Evolutionary conservation across 371 early-diverging fungal genomes (phyloP).

Genomic region (Syncephalastrum monosporum): DNA sequence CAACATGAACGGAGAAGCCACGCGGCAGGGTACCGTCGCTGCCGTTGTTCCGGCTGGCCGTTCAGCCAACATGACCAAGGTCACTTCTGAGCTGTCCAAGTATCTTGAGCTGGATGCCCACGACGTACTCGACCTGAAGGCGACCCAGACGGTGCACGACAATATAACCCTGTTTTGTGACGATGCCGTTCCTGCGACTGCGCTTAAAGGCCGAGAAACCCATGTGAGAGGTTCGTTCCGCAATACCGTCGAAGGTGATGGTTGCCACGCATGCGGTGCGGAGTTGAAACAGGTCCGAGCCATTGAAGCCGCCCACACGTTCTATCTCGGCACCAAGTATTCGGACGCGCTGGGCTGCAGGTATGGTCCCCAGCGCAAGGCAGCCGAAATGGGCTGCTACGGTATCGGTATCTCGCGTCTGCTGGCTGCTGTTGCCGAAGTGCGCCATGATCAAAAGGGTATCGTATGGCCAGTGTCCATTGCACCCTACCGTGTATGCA

Average conservation of each 20-base stretch:
- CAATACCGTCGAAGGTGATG: constrained; percentile 61
- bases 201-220: not conserved
- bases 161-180: no score
- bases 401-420: constrained; percentile 86
- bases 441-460: constrained; percentile 62
- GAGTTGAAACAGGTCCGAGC: constrained; percentile 57
- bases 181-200: not conserved
- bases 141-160: no score
- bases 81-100: no score
- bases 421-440: constrained; percentile 78
- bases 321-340: constrained; percentile 88
- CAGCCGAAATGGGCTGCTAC: constrained; percentile 91
- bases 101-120: no score
- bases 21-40: not conserved
- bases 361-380: constrained; percentile 35
- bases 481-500: constrained; percentile 73
- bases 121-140: no score
- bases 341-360: constrained; percentile 67
- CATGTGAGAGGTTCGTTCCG: constrained; percentile 52
- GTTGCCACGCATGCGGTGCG: constrained; percentile 60
- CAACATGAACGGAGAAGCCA: not conserved
- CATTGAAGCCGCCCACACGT: constrained; percentile 91
- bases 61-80: no score
- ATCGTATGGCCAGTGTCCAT: constrained; percentile 76
- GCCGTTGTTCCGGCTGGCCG: no score